Evolutionary conservation across 2,329 filamentous ascomycete species (phyloP), one percentile per base, ranked within the genome.

Genomic region (Colletotrichum tropicale): DNA sequence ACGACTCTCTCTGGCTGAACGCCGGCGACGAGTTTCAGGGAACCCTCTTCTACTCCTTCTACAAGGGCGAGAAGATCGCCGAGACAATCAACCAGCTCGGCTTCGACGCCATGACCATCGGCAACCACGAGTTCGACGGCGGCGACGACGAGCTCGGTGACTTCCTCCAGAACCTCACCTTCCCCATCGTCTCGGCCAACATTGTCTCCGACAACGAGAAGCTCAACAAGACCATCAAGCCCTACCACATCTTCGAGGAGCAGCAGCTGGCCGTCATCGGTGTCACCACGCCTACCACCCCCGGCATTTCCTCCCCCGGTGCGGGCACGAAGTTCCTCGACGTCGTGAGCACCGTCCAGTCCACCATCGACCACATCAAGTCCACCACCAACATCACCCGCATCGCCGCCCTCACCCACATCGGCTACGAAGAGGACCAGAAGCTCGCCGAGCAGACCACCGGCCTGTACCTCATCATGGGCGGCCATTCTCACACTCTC

Each of bases 21-120:
- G 90, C 89, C 3, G 92, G 92, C n/a, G 92, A 94, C 78, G 92
- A 94, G 81, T 94, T 94, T 81, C 91, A 93, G 79, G 92, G 92
- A 70, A 94, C 92, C 1, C 86, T 93, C 9, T 94, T 93, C 85
- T 94, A 93, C 84, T 89, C 88, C 6, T 93, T 89, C 82, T 94
- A 94, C 79, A 89, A 89, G 18, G 91, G 91, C 28, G 91, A 93
- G 84, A 94, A 94, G 87, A 94, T 94, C 77, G 91, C 91, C 65
- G 89, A 93, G 79, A 92, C 90, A 0, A 83, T 94, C 76, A 94
- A 94, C 77, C 87, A 92, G 80, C 84, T 94, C 66, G 88, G 89
- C n/a, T 93, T 94, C 78, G 90, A 93, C 76, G 91, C 89, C 78
- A 93, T 94, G 92, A 93, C 92, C 0, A 84, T 93, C 3, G 91